Percentiles rank a stretch among this genome's conserved stretches.
Conservation (phyloP, 139 green algal genomes). For the Chlorokybus atmophyticus region DNA sequence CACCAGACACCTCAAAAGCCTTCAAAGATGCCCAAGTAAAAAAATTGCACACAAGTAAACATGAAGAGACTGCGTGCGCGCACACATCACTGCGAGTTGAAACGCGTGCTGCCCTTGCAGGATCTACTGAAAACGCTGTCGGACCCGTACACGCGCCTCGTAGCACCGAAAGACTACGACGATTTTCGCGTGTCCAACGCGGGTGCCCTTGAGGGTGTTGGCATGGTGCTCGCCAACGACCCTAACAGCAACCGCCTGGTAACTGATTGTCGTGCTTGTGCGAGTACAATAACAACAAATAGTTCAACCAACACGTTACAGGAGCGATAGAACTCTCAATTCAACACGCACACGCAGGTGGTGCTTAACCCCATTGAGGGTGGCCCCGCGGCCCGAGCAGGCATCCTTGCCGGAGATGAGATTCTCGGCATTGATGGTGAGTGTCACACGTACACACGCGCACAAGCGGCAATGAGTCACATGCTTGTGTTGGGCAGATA, state of each 20-base stretch:
- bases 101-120: no score
- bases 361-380: constrained; percentile 74
- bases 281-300: no score
- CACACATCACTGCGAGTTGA: no score
- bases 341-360: constrained; percentile 8
- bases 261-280: no score
- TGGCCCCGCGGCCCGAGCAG: constrained; percentile 64
- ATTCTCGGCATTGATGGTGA: constrained; percentile 20
- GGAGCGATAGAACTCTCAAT: not conserved
- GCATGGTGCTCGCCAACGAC: constrained; percentile 72
- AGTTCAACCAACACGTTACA: not conserved
- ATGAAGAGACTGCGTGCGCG: no score
- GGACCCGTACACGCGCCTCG: constrained; percentile 82
- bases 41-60: no score
- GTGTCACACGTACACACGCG: not conserved
- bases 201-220: constrained; percentile 82
- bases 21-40: no score
- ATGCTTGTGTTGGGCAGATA: not conserved
- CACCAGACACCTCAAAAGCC: no score
- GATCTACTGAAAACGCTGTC: constrained; percentile 76
- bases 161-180: constrained; percentile 60
- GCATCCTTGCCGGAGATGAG: constrained; percentile 68
- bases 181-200: constrained; percentile 63
- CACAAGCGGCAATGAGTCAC: not conserved
- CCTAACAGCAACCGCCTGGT: constrained; percentile 40